Conservation (phyloP, 1,284 basidiomycete genomes). For the Ceratorhiza oryzae-sativae region DNA sequence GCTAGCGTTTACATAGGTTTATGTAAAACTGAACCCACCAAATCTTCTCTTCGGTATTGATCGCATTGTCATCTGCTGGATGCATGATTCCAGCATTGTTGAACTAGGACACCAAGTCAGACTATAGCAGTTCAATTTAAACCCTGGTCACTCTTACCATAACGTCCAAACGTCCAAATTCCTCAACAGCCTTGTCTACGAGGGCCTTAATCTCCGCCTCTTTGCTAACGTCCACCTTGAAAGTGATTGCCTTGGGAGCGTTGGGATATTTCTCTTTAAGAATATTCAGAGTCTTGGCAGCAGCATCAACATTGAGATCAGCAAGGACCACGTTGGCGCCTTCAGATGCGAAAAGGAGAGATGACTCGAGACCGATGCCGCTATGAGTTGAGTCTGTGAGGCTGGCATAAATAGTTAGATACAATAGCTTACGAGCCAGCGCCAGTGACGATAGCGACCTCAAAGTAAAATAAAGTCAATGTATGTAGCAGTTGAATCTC, state of each 20-base stretch:
- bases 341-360: conserved; percentile 90
- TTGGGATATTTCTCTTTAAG: conserved; percentile 74
- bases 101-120: conserved; percentile 59
- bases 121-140: conserved; percentile 8
- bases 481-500: no score
- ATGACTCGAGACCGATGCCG: conserved; percentile 93
- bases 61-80: conserved; percentile 88
- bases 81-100: conserved; percentile 98
- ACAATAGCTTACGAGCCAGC: conserved; percentile 74
- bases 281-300: conserved; percentile 70
- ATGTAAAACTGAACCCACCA: conserved; percentile 60
- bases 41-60: conserved; percentile 94
- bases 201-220: conserved; percentile 84
- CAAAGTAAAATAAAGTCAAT: conserved; percentile 41
- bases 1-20: no score
- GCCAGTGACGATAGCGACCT: conserved; percentile 84
- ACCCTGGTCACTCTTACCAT: conserved; percentile 66
- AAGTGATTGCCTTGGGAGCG: conserved; percentile 66
- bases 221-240: conserved; percentile 87
- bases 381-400: conserved; percentile 52
- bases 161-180: conserved; percentile 90
- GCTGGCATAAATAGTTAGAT: background rate
- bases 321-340: conserved; percentile 87
- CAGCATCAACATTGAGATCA: conserved; percentile 84
- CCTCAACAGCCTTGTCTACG: conserved; percentile 79